Conservation (phyloP, 768 basidiomycete genomes). For the Lentinula sp. region DNA sequence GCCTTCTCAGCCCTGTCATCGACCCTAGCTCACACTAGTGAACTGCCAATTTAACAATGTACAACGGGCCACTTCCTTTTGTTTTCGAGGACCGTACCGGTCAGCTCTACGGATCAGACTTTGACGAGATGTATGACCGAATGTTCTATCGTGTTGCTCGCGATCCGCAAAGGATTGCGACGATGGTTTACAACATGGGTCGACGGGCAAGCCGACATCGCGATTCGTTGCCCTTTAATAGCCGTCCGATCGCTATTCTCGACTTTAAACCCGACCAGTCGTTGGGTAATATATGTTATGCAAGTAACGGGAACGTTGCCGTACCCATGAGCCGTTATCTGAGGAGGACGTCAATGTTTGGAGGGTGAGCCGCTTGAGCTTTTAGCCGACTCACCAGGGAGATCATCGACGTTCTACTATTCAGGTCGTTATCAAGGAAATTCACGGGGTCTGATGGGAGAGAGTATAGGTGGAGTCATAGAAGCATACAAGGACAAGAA, state of each 20-base stretch:
- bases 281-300: slow-evolving; percentile 56
- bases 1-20: not conserved
- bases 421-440: slow-evolving; percentile 61
- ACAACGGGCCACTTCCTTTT: slow-evolving; percentile 34
- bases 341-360: slow-evolving; percentile 57
- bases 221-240: slow-evolving; percentile 44
- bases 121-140: slow-evolving; percentile 75
- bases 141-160: slow-evolving; percentile 60
- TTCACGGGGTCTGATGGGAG: slow-evolving; percentile 64
- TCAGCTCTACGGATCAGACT: slow-evolving; percentile 49
- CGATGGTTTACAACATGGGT: slow-evolving; percentile 62
- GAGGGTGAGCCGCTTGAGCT: slow-evolving; percentile 38
- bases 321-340: slow-evolving; percentile 63
- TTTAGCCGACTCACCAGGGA: too few relatives aligned
- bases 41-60: not conserved
- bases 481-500: slow-evolving; percentile 52
- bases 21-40: not conserved
- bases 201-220: slow-evolving; percentile 57
- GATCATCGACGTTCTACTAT: not conserved
- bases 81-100: slow-evolving; percentile 69
- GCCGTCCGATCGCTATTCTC: slow-evolving; percentile 50
- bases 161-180: slow-evolving; percentile 31
- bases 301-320: slow-evolving; percentile 29
- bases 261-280: slow-evolving; percentile 54
- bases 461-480: slow-evolving; percentile 67